A percentile compares a stretch with the other conserved stretches of the same genome.
Evolutionary conservation across 345 rosid species (phyloP).

Genomic region (Bruguiera gymnorhiza): DNA sequence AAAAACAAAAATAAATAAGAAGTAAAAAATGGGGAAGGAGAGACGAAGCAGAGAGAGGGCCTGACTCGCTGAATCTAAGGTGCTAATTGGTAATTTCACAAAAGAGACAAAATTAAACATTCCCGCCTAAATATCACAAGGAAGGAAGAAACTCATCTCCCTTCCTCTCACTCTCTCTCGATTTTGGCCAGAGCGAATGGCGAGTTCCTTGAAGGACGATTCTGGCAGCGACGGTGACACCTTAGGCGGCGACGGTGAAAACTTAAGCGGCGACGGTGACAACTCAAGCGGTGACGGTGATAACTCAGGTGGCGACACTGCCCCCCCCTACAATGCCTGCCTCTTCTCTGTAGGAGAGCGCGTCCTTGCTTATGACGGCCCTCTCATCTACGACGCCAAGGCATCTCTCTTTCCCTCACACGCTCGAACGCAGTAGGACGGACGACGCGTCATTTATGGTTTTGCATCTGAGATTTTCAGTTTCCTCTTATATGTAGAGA

Average conservation of each 20-base stretch:
- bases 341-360: slow-evolving; percentile 84
- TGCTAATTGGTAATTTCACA: too few relatives aligned
- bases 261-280: slow-evolving; percentile 60
- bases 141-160: background rate
- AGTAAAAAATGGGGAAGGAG: too few relatives aligned
- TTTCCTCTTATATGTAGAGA: too few relatives aligned
- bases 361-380: slow-evolving; percentile 92
- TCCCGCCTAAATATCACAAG: too few relatives aligned
- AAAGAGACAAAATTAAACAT: too few relatives aligned
- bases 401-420: slow-evolving; percentile 31
- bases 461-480: too few relatives aligned
- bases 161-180: background rate
- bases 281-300: slow-evolving; percentile 67
- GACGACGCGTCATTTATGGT: too few relatives aligned
- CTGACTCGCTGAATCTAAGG: too few relatives aligned
- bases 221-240: slow-evolving; percentile 71
- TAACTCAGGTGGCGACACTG: slow-evolving; percentile 27
- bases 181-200: slow-evolving; percentile 39
- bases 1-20: too few relatives aligned
- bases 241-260: slow-evolving; percentile 70
- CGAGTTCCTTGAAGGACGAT: slow-evolving; percentile 74
- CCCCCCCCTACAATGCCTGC: slow-evolving; percentile 51
- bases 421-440: too few relatives aligned
- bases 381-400: slow-evolving; percentile 96
- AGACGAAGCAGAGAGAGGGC: too few relatives aligned